Conservation (phyloP, 192 early-diverging fungal genomes). For the Piromyces finnis region DNA sequence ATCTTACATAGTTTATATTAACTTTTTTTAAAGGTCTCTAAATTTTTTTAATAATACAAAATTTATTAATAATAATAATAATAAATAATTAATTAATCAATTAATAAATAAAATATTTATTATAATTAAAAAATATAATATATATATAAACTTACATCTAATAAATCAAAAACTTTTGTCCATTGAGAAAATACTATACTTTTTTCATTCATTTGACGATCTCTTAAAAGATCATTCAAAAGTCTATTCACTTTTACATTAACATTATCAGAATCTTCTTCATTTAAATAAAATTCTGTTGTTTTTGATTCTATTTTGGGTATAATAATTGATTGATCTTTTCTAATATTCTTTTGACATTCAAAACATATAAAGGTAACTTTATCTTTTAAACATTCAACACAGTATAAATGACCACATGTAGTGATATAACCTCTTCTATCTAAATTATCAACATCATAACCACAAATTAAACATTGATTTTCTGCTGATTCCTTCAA, state of each 20-base stretch:
- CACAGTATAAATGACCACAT: not conserved
- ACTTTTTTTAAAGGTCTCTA: slow-evolving; percentile 17
- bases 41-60: too few relatives aligned
- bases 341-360: not conserved
- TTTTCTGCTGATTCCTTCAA: not conserved
- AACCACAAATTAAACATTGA: not conserved
- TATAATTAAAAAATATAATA: too few relatives aligned
- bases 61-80: too few relatives aligned
- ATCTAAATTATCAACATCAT: not conserved
- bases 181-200: slow-evolving; percentile 91
- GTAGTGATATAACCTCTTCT: not conserved
- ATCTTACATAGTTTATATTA: slow-evolving; percentile 42
- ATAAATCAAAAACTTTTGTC: slow-evolving; percentile 62
- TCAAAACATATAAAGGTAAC: not conserved
- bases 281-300: not conserved
- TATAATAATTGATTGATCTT: not conserved
- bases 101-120: too few relatives aligned
- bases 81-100: too few relatives aligned
- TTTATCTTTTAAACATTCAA: not conserved
- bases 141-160: slow-evolving; percentile 10
- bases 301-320: not conserved
- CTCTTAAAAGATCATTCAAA: slow-evolving; percentile 7
- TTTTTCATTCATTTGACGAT: slow-evolving; percentile 19
- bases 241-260: not conserved
- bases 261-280: not conserved